Base-by-base conservation (phyloP, 495 filamentous ascomycete species). In the Letharia columbiana region DNA sequence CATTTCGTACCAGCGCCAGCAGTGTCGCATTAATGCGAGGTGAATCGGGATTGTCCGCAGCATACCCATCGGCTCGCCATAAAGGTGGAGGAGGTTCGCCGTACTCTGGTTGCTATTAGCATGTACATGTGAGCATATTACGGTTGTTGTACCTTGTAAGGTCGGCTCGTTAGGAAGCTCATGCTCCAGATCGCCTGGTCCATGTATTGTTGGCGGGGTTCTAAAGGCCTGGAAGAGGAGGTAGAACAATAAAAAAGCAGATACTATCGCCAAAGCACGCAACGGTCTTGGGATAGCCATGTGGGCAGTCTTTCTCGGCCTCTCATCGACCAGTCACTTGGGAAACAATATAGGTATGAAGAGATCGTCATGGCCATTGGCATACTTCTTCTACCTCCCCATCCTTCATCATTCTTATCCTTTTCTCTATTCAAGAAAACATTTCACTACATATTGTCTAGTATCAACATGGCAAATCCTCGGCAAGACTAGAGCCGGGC, bases 21-120 rank as follows among this genome's bases (percentile, higher is more conserved):
- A 99, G 82, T 12, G 95, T 96, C 61, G 95, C 95, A 75, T 93
- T 91, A 74, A 93, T 93, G 68, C 94, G 89, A 62, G 86, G 83
- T 63, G 90, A 88, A 66, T 92, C 83, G 35, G 83, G 76, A 75
- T 86, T 86, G 67, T 90, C 83, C 31, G 89, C 86, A 60, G 84
- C 82, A 74, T 96, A 96, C 63, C 90, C 85, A 68, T 87, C 83
- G n/a, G 86, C 83, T 74, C 87, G 82, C 71, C 82, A 83, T 67
- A 97, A 77, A 20, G 83, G 77, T 28, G 89, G 91, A 64, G 87
- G 82, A 39, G 92, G 92, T 77, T 97, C 92, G 66, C 85, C 86
- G 20, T 88, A 93, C 42, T 81, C 92, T 96, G 70, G n/a, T 40
- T 49, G 9, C 33, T 33, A 9, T 72, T 67, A 67, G 52, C 11